These are phyloP conservation scores for Aristolochia fimbriata DNA, from an alignment of 164 flowering plant species.

Conservation along the genomic window DNA sequence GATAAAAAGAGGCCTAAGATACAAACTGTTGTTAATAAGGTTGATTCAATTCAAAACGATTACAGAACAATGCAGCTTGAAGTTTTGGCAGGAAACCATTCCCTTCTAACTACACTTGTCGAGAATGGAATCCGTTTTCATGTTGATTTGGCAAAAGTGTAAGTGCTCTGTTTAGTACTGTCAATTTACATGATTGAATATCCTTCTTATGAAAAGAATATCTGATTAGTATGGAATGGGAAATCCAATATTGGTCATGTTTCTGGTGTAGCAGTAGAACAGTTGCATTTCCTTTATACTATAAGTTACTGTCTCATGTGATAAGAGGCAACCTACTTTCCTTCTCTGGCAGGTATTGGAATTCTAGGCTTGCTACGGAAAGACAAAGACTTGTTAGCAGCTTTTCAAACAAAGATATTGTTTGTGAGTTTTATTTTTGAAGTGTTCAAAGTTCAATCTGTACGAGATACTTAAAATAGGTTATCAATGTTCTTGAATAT, in stretches of 20 bases:
- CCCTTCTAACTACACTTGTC: conserved; percentile 68
- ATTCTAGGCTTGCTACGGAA: conserved; percentile 86
- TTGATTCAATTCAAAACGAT: conserved; percentile 71
- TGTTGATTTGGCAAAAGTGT: conserved; percentile 82
- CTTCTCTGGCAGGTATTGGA: conserved; percentile 72
- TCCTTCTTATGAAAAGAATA: not conserved
- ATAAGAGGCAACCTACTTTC: not conserved
- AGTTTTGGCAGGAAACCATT: conserved; percentile 86
- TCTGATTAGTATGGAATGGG: not conserved
- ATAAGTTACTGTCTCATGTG: not conserved
- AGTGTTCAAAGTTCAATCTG: not conserved
- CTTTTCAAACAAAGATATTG: conserved; percentile 60
- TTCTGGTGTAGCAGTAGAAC: not conserved
- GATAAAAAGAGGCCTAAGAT: conserved; percentile 91
- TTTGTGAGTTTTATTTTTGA: conserved; percentile 48
- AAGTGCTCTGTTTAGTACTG: conserved; percentile 11
- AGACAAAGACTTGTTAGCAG: conserved; percentile 70
- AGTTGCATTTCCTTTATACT: not conserved
- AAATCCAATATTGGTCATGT: not conserved
- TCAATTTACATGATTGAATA: not conserved
- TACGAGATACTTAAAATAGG: not conserved
- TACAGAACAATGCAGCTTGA: conserved; percentile 96
- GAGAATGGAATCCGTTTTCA: conserved; percentile 86
- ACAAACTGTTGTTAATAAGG: conserved; percentile 86
- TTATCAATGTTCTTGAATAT: not conserved